phyloP scores from a whole-genome alignment of 768 basidiomycete genomes.

The Collybia sordida region DNA sequence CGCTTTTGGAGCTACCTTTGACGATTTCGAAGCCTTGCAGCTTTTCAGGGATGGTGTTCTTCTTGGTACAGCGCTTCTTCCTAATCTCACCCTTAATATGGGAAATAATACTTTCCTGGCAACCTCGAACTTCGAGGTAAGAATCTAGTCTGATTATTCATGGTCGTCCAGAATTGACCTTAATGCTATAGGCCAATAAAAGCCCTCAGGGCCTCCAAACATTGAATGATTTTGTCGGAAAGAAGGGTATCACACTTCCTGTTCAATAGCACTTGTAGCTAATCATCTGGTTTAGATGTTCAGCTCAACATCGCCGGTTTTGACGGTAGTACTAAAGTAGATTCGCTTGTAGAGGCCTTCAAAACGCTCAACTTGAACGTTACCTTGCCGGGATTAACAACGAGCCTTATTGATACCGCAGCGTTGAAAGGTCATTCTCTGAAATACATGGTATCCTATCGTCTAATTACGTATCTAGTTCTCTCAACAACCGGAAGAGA shows the following conservation, averaged over 20 bases:
- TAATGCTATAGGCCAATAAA: conserved; percentile 48
- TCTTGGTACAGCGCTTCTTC: conserved; percentile 62
- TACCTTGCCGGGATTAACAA: conserved; percentile 59
- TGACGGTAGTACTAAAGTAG: conserved; percentile 55
- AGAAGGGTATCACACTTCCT: conserved; percentile 37
- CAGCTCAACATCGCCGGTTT: conserved; percentile 57
- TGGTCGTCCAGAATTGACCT: conserved; percentile 6
- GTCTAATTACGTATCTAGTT: conserved; percentile 32
- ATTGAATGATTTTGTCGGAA: conserved; percentile 65
- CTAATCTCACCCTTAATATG: conserved; percentile 55
- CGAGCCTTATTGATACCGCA: conserved; percentile 54
- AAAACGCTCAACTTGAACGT: conserved; percentile 54
- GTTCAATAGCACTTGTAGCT: not conserved
- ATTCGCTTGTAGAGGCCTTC: conserved; percentile 61
- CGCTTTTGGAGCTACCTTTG: not conserved
- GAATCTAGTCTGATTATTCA: conserved; percentile 17
- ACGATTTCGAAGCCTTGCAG: conserved; percentile 44
- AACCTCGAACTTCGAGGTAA: conserved; percentile 50
- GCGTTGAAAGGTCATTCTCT: conserved; percentile 51
- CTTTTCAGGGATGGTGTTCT: conserved; percentile 48
- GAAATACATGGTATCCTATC: conserved; percentile 8
- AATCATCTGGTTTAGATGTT: conserved; percentile 41
- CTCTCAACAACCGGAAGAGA: conserved; percentile 60
- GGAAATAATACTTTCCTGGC: conserved; percentile 60
- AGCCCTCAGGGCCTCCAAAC: conserved; percentile 61